Evolutionary conservation across 306 rosid genomes (phyloP).

Genomic region (Albizia julibrissin): DNA sequence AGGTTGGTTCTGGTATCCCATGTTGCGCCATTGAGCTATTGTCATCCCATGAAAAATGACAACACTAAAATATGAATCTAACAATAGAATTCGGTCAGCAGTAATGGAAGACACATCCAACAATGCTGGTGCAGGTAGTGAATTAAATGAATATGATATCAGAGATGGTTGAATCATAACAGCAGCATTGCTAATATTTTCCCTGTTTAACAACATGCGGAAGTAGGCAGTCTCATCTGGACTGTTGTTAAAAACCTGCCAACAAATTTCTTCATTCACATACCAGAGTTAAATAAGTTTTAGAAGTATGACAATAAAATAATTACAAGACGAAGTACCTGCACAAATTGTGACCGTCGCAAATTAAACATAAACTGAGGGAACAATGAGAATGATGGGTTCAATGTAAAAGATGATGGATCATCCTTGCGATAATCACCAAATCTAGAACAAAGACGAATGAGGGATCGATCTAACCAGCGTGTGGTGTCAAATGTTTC

Average conservation of each 20-base stretch:
- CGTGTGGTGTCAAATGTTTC: slow-evolving; percentile 84
- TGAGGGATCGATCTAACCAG: slow-evolving; percentile 86
- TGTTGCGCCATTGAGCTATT: slow-evolving; percentile 93
- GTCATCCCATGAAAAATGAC: slow-evolving; percentile 93
- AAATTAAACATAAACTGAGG: slow-evolving; percentile 88
- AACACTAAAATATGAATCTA: slow-evolving; percentile 82
- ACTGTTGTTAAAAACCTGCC: slow-evolving; percentile 91
- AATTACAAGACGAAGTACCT: slow-evolving; percentile 44
- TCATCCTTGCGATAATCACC: slow-evolving; percentile 93
- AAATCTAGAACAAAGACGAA: slow-evolving; percentile 86
- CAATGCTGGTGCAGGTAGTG: slow-evolving; percentile 75
- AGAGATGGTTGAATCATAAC: slow-evolving; percentile 94
- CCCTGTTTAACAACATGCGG: slow-evolving; percentile 82
- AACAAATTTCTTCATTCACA: slow-evolving; percentile 27
- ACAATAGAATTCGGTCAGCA: slow-evolving; percentile 74
- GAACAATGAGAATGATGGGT: slow-evolving; percentile 72
- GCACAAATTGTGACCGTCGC: slow-evolving; percentile 86
- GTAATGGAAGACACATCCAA: slow-evolving; percentile 88
- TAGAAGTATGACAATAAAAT: not conserved
- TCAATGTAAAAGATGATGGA: slow-evolving; percentile 75
- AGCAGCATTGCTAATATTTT: slow-evolving; percentile 82
- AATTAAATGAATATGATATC: slow-evolving; percentile 76
- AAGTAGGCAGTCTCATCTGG: slow-evolving; percentile 94
- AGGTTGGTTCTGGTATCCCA: slow-evolving; percentile 83
- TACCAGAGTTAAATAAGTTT: slow-evolving; percentile 13